These are phyloP conservation scores for Elsinoe batatas DNA, from an alignment of 2,329 filamentous ascomycete genomes.

Conservation along the genomic window DNA sequence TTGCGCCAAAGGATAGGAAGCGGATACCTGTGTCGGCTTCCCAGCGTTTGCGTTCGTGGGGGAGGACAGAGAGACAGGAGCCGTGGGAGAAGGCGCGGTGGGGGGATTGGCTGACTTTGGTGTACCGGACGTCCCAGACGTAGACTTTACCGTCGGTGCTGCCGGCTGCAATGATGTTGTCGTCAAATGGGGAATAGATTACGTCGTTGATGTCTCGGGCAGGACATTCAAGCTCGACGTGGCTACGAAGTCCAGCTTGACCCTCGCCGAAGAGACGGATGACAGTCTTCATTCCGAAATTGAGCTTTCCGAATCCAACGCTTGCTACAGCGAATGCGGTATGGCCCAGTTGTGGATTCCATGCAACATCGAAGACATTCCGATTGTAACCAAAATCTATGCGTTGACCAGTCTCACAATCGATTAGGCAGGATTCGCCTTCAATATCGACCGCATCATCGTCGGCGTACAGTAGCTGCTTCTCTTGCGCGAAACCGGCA, in stretches of 20 bases:
- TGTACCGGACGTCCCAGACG: slow-evolving; percentile 47
- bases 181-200: slow-evolving; percentile 35
- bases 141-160: slow-evolving; percentile 52
- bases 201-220: slow-evolving; percentile 54
- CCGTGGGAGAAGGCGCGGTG: slow-evolving; percentile 45
- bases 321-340: slow-evolving; percentile 45
- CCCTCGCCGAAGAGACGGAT: slow-evolving; percentile 44
- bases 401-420: slow-evolving; percentile 33
- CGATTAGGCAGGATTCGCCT: slow-evolving; percentile 48
- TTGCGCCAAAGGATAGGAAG: slow-evolving; percentile 48
- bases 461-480: slow-evolving; percentile 21
- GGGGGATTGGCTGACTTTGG: slow-evolving; percentile 29
- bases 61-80: slow-evolving; percentile 39
- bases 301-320: slow-evolving; percentile 30
- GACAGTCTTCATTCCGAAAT: slow-evolving; percentile 36
- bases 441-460: slow-evolving; percentile 27
- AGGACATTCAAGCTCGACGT: slow-evolving; percentile 44
- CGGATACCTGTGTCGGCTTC: slow-evolving; percentile 48
- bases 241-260: slow-evolving; percentile 23
- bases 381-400: slow-evolving; percentile 38
- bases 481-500: slow-evolving; percentile 42
- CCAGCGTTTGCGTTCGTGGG: slow-evolving; percentile 36
- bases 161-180: slow-evolving; percentile 46
- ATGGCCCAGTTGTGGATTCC: slow-evolving; percentile 39
- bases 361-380: slow-evolving; percentile 50